Base-by-base conservation (phyloP, 495 filamentous ascomycete genomes). In the Penicillium verhagenii region DNA sequence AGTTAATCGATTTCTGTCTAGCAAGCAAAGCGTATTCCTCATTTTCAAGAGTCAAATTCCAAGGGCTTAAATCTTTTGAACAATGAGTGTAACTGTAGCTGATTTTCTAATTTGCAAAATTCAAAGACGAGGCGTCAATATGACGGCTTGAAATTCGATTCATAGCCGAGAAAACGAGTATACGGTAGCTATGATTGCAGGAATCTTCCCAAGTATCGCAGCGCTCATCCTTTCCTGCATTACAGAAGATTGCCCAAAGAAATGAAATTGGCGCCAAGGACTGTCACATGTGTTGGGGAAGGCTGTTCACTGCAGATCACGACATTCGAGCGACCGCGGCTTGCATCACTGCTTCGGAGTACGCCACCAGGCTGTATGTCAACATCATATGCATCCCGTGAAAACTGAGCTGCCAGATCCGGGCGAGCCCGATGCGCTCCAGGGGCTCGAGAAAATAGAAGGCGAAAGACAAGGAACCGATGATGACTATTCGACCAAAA, bases 361-460 rank as follows among this genome's bases (percentile, higher is more conserved):
- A 46, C 4, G 50, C 23, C 8, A 53, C 50, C 10, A 43, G 38
- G 8, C 1, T 33, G 10, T 53, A 53, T 10, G 40, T 43, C 13
- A 42, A 43, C 20, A 53, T 23, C 1, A 53, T 14, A 28, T 46
- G 25, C 26, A 53, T 53, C 23, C 20, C 28, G 44, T 53, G 40
- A 28, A 53, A 16, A 45, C 50, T 38, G 6, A 43, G 37, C 16
- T 23, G 37, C 52, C 42, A 53, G 16, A 35, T 19, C 23, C 46
- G 31, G 11, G 20, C 42, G 13, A 47, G 6, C 6, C 31, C 42
- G 24, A 53, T 39, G 33, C 52, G 20, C 29, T 53, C 43, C 19
- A 53, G 35, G 1, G 52, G 52, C 4, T 43, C 42, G 38, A 53
- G 28, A 10, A 57, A 43, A 31, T 57, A 57, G 2, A 57, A 25